These are phyloP conservation scores for Euclidium syriacum DNA, from an alignment of 345 rosid species.

Conservation along the genomic window DNA sequence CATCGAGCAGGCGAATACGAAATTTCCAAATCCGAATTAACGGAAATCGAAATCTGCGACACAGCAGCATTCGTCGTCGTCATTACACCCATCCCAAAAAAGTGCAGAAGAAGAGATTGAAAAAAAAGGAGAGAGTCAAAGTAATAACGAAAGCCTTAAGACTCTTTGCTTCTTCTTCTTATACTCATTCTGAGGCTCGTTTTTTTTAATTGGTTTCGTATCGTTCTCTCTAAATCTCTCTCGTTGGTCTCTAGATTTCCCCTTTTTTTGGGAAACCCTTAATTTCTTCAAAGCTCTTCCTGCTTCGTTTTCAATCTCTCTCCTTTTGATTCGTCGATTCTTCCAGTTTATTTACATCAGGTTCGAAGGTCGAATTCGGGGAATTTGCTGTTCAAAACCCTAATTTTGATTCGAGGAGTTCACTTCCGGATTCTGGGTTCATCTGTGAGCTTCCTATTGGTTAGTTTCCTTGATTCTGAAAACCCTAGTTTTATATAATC, in stretches of 20 bases:
- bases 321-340: constrained; percentile 8
- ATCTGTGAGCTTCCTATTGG: constrained; percentile 18
- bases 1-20: not conserved
- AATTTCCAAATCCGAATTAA: not conserved
- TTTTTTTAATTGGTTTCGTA: not conserved
- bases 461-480: constrained; percentile 26
- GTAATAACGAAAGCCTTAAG: constrained; percentile 27
- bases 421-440: constrained; percentile 20
- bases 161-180: constrained; percentile 28
- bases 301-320: not conserved
- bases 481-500: constrained; percentile 14
- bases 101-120: constrained; percentile 18
- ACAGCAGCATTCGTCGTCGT: constrained; percentile 26
- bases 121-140: constrained; percentile 53
- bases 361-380: constrained; percentile 7
- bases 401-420: constrained; percentile 31
- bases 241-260: constrained; percentile 8
- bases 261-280: constrained; percentile 21
- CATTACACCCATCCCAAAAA: constrained; percentile 14
- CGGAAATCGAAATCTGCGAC: constrained; percentile 14
- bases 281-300: constrained; percentile 30
- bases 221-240: constrained; percentile 2
- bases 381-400: constrained; percentile 53
- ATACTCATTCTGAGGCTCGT: not conserved
- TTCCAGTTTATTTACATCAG: constrained; percentile 5